Percentiles rank a stretch among this genome's conserved stretches.
phyloP scores from a whole-genome alignment of 352 stramenopile species.

The Globisporangium spiculum region DNA sequence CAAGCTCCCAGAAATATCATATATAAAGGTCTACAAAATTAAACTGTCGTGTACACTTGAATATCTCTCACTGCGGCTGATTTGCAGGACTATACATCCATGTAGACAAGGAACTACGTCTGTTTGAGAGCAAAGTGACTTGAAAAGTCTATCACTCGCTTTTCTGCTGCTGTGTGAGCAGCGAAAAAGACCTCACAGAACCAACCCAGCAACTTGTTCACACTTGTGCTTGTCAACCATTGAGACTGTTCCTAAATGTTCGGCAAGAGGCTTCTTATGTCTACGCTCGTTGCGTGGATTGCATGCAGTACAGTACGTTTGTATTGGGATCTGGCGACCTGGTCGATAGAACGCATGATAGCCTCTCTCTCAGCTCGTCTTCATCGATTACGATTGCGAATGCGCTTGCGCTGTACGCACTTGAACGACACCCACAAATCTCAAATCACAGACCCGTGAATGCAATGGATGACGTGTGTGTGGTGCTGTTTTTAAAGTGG shows the following conservation, averaged over 20 bases:
- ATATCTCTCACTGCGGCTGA: neutral
- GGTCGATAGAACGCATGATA: too few species aligned
- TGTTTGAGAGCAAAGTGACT: neutral
- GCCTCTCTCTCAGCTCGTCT: neutral
- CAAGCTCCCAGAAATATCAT: neutral
- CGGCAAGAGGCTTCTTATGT: too few species aligned
- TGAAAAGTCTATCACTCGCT: too few species aligned
- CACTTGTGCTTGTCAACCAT: too few species aligned
- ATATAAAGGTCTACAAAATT: neutral
- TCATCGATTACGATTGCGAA: neutral
- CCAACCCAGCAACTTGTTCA: too few species aligned
- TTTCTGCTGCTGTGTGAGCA: too few species aligned
- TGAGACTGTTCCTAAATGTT: too few species aligned
- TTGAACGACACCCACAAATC: neutral
- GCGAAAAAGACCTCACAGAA: too few species aligned
- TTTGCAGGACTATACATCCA: neutral
- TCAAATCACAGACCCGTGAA: neutral
- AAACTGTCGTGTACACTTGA: neutral
- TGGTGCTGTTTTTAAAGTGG: neutral
- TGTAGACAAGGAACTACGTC: neutral
- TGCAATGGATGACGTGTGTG: neutral
- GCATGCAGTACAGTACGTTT: too few species aligned
- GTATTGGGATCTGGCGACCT: too few species aligned
- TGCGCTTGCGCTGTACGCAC: too few species aligned
- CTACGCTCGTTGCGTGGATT: too few species aligned